Base-by-base conservation (phyloP, 129 eudicot genomes). In the Helichrysum umbraculigerum region DNA sequence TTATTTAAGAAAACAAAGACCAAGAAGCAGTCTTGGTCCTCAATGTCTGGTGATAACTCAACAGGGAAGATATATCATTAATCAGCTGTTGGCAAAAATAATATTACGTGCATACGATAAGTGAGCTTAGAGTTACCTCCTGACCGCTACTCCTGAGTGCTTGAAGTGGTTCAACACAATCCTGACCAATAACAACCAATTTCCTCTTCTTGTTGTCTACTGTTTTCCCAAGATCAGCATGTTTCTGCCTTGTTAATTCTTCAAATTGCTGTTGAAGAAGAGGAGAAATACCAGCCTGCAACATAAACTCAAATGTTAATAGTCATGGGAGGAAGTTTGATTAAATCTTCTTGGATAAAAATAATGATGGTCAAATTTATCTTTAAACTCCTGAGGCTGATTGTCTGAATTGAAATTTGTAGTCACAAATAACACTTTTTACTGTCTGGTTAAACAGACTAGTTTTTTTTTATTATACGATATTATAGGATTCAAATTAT, bases 251-350 rank as follows among this genome's bases (percentile, higher is more conserved):
- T 22, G 89, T 78, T 52, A 94, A 77, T 76, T 91, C 93, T 81
- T 87, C 92, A 72, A 91, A 86, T 65, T 94, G 98, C 51, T 77
- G 83, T 77, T 94, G 98, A 54, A 94, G 88, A 54, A 85, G 93
- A 28, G 97, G 90, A 32, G 98, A 85, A 32, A 94, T 86, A 73
- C 98, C 98, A 81, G 87, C 97, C 98, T 94, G 95, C 51, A 60
- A 83, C 71, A 74, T 54, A 54, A 56, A 71, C 14, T 11, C 65
- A 41, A 12, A 34, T 41, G 64, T 60, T 10, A 35, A 6, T 72
- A 10, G 60, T 57, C 42, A n/a, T 17, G 5, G 4, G 10, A 17
- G 74, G 42, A 30, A 42, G 17, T 34, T 21, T 32, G n/a, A 54
- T 14, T 71, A 42, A 6, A 70, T 58, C 9, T 56, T 58, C 76